Evolutionary conservation across 1,284 basidiomycete species (phyloP).

Genomic region (Retiboletus fuscus): DNA sequence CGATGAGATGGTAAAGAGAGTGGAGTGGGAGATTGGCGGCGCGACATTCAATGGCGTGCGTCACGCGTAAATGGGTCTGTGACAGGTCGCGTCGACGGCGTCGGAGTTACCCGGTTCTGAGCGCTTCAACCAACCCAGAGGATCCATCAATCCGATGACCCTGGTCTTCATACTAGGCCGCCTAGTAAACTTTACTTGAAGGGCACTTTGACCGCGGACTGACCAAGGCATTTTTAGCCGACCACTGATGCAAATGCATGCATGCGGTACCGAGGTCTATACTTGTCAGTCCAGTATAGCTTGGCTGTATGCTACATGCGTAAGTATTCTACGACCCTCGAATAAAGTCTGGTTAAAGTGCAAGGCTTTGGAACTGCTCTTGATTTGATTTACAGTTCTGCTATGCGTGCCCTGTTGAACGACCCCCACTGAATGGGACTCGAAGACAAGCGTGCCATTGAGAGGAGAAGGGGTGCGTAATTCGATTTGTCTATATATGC

Average conservation of each 20-base stretch:
- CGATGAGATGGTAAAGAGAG: constrained; percentile 12
- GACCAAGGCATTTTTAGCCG: not conserved
- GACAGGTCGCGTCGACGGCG: constrained; percentile 41
- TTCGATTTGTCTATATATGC: not conserved
- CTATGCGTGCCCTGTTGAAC: not conserved
- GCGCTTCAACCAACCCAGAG: not conserved
- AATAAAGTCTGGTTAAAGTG: too few species aligned
- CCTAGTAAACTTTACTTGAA: too few species aligned
- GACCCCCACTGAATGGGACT: not conserved
- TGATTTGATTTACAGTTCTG: not conserved
- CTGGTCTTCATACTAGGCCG: not conserved
- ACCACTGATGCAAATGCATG: not conserved
- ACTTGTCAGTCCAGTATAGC: not conserved
- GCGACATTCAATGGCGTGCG: constrained; percentile 38
- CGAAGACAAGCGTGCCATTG: not conserved
- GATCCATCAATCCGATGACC: not conserved
- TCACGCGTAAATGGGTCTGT: constrained; percentile 48
- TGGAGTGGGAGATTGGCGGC: constrained; percentile 1
- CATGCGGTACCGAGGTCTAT: too few species aligned
- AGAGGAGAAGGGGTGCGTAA: not conserved
- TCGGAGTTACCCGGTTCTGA: too few species aligned
- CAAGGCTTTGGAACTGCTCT: too few species aligned
- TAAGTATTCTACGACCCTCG: too few species aligned
- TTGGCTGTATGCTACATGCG: not conserved
- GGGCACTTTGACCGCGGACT: not conserved